Base-by-base conservation (phyloP, 108 stramenopile species). In the Fragilaria crotonensis region DNA sequence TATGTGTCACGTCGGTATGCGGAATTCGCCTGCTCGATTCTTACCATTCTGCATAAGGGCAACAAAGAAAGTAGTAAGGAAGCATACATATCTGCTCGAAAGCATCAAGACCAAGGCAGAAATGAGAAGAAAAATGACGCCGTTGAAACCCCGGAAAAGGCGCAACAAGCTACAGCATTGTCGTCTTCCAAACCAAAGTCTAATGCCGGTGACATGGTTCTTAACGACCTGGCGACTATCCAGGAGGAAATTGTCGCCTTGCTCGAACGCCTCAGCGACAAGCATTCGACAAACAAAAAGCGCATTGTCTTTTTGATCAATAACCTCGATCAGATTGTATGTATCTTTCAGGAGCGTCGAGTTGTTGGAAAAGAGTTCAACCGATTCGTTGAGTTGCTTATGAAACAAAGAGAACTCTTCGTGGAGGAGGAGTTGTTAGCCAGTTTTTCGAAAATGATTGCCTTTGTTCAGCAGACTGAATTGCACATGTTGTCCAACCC, bases 1-100 rank as follows among this genome's bases (percentile, higher is more conserved):
- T 96, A 96, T 53, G 92, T 97, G 19, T 80, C 90, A 26, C 75
- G 92, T 21, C 83, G 99, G 14, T 98, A 98, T 72, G 99, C 97
- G 4, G 96, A 98, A 62, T 97, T 99, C 48, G 78, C 89, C 0
- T 91, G 97, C 50, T 89, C 94, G 22, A 88, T 97, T 0, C 69
- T 93, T 31, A 62, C 93, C 44, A 90, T 90, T 46, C 62, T 98
- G 64, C 85, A 96, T 66, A 77, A 84, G 48, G 81, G 76, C 25
- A 72, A 69, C 57, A 84, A 81, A 56, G 3, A 26, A 17, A 21
- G 46, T 46, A 30, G 52, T 19, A 19, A 48, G 47, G 66, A 22
- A 7, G 20, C 5, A 25, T 54, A 57, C 51, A 48, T 25, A 4
- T 25, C 30, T 5, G 21, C 30, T 54, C 33, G 22, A 32, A n/a